Evolutionary conservation across 2,329 filamentous ascomycete genomes (phyloP).

Genomic region (Tolypocladium ophioglossoides): DNA sequence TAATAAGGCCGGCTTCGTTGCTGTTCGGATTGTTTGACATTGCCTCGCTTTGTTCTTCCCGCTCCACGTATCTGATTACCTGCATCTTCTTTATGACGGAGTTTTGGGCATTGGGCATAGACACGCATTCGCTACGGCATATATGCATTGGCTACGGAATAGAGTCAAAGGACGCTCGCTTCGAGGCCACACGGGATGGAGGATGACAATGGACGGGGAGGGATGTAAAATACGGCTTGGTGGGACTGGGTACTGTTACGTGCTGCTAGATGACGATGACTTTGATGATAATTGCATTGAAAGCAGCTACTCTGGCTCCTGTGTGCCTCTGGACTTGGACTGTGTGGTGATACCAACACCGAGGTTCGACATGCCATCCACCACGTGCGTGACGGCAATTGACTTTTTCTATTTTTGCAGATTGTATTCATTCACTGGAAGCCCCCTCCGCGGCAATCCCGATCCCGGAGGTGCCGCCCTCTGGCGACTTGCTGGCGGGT

Average conservation of each 20-base stretch:
- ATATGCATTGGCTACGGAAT: slow-evolving; percentile 7
- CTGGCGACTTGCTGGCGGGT: not conserved
- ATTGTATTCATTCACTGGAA: no score
- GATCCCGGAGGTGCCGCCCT: not conserved
- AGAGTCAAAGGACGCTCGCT: slow-evolving; percentile 6
- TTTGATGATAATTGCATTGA: not conserved
- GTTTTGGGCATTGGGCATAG: slow-evolving; percentile 15
- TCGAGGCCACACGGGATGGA: not conserved
- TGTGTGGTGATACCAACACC: not conserved
- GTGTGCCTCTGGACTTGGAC: not conserved
- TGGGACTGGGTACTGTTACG: not conserved
- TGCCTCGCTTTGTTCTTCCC: not conserved
- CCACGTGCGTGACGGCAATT: not conserved
- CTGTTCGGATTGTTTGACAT: not conserved
- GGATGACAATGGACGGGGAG: not conserved
- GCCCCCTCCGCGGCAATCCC: not conserved
- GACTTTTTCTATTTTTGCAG: not conserved
- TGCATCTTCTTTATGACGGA: slow-evolving; percentile 9
- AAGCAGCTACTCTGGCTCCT: not conserved
- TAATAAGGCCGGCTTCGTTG: not conserved
- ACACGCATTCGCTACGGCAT: slow-evolving; percentile 13
- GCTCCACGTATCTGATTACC: not conserved
- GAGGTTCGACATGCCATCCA: not conserved
- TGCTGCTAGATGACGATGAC: not conserved
- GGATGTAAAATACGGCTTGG: not conserved